phyloP scores from a whole-genome alignment of 2,329 filamentous ascomycete genomes.

The Pseudocercospora cruenta region DNA sequence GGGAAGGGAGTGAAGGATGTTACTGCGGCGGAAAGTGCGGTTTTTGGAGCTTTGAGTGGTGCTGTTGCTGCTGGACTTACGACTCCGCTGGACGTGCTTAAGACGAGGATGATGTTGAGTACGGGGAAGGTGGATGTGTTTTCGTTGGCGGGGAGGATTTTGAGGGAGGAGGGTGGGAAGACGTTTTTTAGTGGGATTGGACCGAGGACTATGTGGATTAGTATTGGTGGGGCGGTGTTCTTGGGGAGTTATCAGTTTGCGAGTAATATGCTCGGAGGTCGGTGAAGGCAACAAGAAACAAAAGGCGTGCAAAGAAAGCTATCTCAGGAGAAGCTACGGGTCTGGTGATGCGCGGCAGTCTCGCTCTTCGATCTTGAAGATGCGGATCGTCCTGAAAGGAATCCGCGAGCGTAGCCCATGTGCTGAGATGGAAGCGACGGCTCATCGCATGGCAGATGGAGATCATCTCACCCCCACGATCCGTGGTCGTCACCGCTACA shows the following conservation, averaged over 20 bases:
- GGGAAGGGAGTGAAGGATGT: conserved; percentile 53
- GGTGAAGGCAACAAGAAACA: conserved; percentile 33
- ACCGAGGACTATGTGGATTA: conserved; percentile 91
- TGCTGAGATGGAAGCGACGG: background rate
- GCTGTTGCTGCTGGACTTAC: conserved; percentile 85
- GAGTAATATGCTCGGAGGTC: conserved; percentile 69
- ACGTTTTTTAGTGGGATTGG: conserved; percentile 78
- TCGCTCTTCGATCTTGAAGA: background rate
- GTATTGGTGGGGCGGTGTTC: conserved; percentile 90
- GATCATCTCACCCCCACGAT: background rate
- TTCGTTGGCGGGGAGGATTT: conserved; percentile 66
- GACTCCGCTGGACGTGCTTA: conserved; percentile 92
- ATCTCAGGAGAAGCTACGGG: background rate
- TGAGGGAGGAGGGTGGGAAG: conserved; percentile 64
- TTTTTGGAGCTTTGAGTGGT: conserved; percentile 83
- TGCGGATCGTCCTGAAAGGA: background rate
- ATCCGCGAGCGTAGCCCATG: background rate
- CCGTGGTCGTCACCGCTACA: background rate
- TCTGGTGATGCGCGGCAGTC: background rate
- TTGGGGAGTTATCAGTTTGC: conserved; percentile 90
- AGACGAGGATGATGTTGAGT: conserved; percentile 94
- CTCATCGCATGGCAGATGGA: background rate
- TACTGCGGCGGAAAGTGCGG: conserved; percentile 74
- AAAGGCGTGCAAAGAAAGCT: background rate
- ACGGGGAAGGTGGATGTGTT: conserved; percentile 65